A percentile compares a stretch with the other conserved stretches of the same genome.
Conservation (phyloP, 1,284 basidiomycete genomes). For the Ustilago sp. region DNA sequence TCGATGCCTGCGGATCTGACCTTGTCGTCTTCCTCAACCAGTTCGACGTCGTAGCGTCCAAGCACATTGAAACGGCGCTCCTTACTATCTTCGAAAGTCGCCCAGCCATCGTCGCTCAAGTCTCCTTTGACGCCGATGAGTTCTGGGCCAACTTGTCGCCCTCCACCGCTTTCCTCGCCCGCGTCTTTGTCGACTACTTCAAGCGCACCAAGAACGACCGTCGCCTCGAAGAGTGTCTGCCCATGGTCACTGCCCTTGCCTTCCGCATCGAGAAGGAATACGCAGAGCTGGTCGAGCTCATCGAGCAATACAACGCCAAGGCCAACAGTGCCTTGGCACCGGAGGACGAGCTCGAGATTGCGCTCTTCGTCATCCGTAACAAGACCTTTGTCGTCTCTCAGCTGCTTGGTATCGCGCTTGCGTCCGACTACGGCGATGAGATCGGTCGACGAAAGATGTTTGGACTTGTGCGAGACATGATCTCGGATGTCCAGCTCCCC, state of each 20-base stretch:
- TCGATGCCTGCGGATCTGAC: constrained; percentile 56
- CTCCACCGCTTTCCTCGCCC: constrained; percentile 84
- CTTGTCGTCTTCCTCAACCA: constrained; percentile 74
- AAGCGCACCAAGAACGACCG: constrained; percentile 75
- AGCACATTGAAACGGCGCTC: constrained; percentile 78
- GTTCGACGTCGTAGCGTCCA: constrained; percentile 76
- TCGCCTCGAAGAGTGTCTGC: constrained; percentile 81
- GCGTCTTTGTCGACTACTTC: constrained; percentile 86
- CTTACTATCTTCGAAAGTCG: constrained; percentile 76
- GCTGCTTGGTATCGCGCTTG: constrained; percentile 82
- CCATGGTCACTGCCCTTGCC: constrained; percentile 88
- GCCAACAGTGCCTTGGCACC: constrained; percentile 31
- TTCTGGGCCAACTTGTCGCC: constrained; percentile 84
- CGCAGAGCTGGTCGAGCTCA: constrained; percentile 44
- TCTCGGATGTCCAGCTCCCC: constrained; percentile 83
- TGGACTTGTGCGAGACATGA: constrained; percentile 69
- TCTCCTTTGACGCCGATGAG: constrained; percentile 76
- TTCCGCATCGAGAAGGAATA: constrained; percentile 81
- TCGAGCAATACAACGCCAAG: constrained; percentile 49
- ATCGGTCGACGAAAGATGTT: constrained; percentile 94
- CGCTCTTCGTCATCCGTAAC: constrained; percentile 57
- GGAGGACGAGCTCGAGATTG: constrained; percentile 49
- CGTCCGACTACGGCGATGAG: constrained; percentile 92
- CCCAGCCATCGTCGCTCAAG: constrained; percentile 74
- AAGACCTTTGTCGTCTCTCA: constrained; percentile 83